phyloP scores from a whole-genome alignment of 306 rosid genomes.

The Astragalus membranaceus region DNA sequence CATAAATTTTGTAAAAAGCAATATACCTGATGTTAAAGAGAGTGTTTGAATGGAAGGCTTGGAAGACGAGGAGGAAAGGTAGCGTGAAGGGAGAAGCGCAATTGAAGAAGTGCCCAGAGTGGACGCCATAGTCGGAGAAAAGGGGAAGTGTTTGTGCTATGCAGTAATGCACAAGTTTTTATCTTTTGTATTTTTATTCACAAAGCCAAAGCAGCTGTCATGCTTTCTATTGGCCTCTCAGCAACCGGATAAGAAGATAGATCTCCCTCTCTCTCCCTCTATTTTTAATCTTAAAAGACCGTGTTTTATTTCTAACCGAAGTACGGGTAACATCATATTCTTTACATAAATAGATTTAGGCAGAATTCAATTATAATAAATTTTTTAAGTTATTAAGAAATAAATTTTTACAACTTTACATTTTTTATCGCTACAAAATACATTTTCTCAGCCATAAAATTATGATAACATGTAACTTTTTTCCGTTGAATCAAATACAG shows the following conservation, averaged over 20 bases:
- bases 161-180: background rate
- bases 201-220: background rate
- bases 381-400: too few relatives aligned
- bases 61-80: slow-evolving; percentile 35
- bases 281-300: too few relatives aligned
- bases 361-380: too few relatives aligned
- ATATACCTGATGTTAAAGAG: slow-evolving; percentile 53
- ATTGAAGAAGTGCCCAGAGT: slow-evolving; percentile 61
- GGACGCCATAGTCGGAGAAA: slow-evolving; percentile 56
- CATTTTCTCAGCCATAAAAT: too few relatives aligned
- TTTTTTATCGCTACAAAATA: too few relatives aligned
- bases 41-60: slow-evolving; percentile 40
- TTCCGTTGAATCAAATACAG: too few relatives aligned
- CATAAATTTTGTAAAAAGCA: background rate
- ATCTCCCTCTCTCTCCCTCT: slow-evolving; percentile 20
- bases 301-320: too few relatives aligned
- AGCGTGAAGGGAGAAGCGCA: slow-evolving; percentile 53
- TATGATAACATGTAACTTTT: too few relatives aligned
- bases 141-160: background rate
- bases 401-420: too few relatives aligned
- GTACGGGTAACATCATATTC: too few relatives aligned
- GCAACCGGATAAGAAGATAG: slow-evolving; percentile 71
- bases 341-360: too few relatives aligned
- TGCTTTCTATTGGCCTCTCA: slow-evolving; percentile 36
- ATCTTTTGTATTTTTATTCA: background rate